Percentiles rank a stretch among this genome's conserved stretches.
phyloP scores from a whole-genome alignment of 352 stramenopile species.

The Elongisporangium senticosum region DNA sequence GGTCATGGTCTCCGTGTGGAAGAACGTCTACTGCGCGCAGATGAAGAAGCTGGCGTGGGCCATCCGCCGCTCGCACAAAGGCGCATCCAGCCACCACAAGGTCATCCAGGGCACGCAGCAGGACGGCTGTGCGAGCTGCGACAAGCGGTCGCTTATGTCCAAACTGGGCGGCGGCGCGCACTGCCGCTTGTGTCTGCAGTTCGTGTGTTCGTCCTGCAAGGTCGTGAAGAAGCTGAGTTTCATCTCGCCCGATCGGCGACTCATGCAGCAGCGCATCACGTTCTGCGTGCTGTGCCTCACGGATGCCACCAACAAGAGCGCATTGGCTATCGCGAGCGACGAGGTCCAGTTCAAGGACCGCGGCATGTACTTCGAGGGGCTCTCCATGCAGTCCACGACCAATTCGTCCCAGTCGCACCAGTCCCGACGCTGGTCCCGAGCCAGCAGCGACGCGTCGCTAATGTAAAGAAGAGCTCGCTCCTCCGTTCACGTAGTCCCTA shows the following conservation, averaged over 20 bases:
- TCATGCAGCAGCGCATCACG: slow-evolving; percentile 29
- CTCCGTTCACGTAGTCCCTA: no score
- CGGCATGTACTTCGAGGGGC: background rate
- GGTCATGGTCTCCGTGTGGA: slow-evolving; percentile 37
- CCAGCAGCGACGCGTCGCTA: background rate
- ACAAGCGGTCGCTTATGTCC: slow-evolving; percentile 16
- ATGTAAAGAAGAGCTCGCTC: background rate
- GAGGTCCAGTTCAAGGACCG: slow-evolving; percentile 20
- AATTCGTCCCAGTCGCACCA: background rate
- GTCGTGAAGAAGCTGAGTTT: slow-evolving; percentile 30
- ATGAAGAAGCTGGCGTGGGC: slow-evolving; percentile 48
- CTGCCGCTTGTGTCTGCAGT: slow-evolving; percentile 31
- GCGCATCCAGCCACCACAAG: slow-evolving; percentile 7
- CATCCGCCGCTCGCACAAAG: slow-evolving; percentile 11
- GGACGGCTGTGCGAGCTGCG: slow-evolving; percentile 18
- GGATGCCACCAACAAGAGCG: slow-evolving; percentile 23
- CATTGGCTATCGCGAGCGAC: slow-evolving; percentile 19
- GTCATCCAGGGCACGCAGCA: slow-evolving; percentile 11
- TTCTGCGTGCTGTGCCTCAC: slow-evolving; percentile 33
- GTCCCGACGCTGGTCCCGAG: background rate
- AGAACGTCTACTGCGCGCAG: slow-evolving; percentile 40
- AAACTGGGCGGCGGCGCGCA: slow-evolving; percentile 11
- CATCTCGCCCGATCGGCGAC: slow-evolving; percentile 22
- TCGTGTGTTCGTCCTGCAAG: slow-evolving; percentile 29
- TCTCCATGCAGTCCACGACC: background rate